Percentiles rank a stretch among this genome's conserved stretches.
Conservation (phyloP, 2,329 filamentous ascomycete species). For the Bipolaris sorokiniana region DNA sequence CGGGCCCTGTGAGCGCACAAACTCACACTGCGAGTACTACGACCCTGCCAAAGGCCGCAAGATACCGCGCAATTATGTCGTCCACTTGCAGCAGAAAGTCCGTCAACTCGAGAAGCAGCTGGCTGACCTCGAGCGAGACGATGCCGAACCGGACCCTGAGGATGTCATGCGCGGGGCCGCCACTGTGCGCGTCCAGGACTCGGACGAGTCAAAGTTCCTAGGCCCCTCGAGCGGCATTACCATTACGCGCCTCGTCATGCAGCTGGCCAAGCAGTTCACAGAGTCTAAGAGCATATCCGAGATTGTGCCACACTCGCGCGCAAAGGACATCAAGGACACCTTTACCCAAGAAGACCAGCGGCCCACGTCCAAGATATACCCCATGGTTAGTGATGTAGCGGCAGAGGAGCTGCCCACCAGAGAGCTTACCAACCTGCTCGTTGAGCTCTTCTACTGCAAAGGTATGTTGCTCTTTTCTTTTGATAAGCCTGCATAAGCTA, state of each 20-base stretch:
- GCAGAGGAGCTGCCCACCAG: constrained; percentile 76
- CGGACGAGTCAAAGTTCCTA: constrained; percentile 87
- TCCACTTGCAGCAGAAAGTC: constrained; percentile 87
- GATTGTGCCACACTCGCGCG: constrained; percentile 77
- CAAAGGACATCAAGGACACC: constrained; percentile 72
- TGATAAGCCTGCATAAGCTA: constrained; percentile 19
- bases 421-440: constrained; percentile 75
- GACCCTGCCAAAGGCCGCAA: constrained; percentile 85
- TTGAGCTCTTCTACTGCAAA: constrained; percentile 86
- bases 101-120: constrained; percentile 82
- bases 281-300: constrained; percentile 91
- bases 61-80: constrained; percentile 89
- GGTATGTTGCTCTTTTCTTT: constrained; percentile 54
- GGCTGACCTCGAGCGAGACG: constrained; percentile 75
- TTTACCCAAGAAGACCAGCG: constrained; percentile 68
- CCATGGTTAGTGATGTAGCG: constrained; percentile 84
- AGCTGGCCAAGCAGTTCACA: constrained; percentile 92
- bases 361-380: constrained; percentile 80
- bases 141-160: constrained; percentile 73
- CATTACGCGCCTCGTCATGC: constrained; percentile 94
- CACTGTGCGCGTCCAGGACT: constrained; percentile 81
- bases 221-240: constrained; percentile 95
- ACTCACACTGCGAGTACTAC: constrained; percentile 92
- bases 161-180: constrained; percentile 87
- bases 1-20: constrained; percentile 88